These are phyloP conservation scores for Ceratocystis huliohia DNA, from an alignment of 2,329 filamentous ascomycete species.

Conservation along the genomic window DNA sequence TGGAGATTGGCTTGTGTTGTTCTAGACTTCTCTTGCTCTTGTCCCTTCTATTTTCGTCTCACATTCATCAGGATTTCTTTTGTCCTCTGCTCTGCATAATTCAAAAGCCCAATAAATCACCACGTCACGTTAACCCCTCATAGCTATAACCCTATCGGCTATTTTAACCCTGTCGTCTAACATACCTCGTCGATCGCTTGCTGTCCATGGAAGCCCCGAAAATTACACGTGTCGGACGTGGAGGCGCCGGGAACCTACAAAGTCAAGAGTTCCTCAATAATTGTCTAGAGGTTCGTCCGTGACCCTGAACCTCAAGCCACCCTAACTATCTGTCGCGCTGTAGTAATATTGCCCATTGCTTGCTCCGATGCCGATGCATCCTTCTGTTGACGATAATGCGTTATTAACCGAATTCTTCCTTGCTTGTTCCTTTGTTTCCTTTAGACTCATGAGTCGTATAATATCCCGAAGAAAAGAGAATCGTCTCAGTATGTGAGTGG, in stretches of 20 bases:
- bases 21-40: too few species aligned
- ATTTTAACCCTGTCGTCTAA: background rate
- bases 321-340: slow-evolving; percentile 4
- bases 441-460: background rate
- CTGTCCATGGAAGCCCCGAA: slow-evolving; percentile 5
- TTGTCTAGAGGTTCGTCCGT: slow-evolving; percentile 27
- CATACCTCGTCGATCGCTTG: background rate
- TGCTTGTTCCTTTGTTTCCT: background rate
- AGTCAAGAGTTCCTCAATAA: slow-evolving; percentile 31
- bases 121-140: background rate
- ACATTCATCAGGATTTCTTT: too few species aligned
- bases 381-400: background rate
- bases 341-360: background rate
- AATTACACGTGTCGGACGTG: slow-evolving; percentile 35
- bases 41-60: too few species aligned
- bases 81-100: background rate
- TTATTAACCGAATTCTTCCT: background rate
- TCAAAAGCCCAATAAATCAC: background rate
- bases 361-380: too few species aligned
- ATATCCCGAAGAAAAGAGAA: slow-evolving; percentile 30
- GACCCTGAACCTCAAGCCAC: background rate
- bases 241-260: slow-evolving; percentile 52
- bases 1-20: too few species aligned
- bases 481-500: slow-evolving; percentile 29
- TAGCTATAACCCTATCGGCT: background rate